Conservation (phyloP, 768 basidiomycete species). For the Lactarius indigo region DNA sequence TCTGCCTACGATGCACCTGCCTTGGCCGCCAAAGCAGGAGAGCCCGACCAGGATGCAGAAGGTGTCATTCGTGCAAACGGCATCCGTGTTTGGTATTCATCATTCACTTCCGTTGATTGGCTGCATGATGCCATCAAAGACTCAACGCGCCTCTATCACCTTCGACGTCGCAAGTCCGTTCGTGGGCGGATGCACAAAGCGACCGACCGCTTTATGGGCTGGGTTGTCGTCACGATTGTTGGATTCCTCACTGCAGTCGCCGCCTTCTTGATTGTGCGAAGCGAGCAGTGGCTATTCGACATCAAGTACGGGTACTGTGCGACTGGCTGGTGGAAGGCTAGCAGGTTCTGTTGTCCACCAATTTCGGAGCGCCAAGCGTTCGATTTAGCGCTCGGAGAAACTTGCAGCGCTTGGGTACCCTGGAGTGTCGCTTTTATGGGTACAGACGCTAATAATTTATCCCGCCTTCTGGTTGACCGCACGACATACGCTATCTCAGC, state of each 20-base stretch:
- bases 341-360: constrained; percentile 75
- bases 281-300: constrained; percentile 89
- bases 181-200: constrained; percentile 60
- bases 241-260: constrained; percentile 82
- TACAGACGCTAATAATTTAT: constrained; percentile 32
- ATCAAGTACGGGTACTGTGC: constrained; percentile 87
- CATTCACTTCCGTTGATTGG: constrained; percentile 93
- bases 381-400: constrained; percentile 26
- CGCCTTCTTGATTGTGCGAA: constrained; percentile 82
- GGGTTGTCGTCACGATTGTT: constrained; percentile 86
- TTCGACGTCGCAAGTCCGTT: constrained; percentile 66
- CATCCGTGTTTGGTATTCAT: constrained; percentile 88
- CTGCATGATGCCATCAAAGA: constrained; percentile 96
- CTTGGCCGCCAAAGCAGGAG: constrained; percentile 33
- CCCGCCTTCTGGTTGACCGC: constrained; percentile 57
- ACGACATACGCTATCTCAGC: constrained; percentile 70
- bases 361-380: constrained; percentile 23
- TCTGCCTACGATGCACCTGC: constrained; percentile 65
- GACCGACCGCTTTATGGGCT: constrained; percentile 78
- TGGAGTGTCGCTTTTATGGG: constrained; percentile 63
- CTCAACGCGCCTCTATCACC: constrained; percentile 70
- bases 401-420: constrained; percentile 66
- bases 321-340: constrained; percentile 65
- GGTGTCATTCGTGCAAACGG: constrained; percentile 65
- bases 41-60: constrained; percentile 45